Base-by-base conservation (phyloP, 169 alveolate genomes). In the Eimeria sp. region DNA sequence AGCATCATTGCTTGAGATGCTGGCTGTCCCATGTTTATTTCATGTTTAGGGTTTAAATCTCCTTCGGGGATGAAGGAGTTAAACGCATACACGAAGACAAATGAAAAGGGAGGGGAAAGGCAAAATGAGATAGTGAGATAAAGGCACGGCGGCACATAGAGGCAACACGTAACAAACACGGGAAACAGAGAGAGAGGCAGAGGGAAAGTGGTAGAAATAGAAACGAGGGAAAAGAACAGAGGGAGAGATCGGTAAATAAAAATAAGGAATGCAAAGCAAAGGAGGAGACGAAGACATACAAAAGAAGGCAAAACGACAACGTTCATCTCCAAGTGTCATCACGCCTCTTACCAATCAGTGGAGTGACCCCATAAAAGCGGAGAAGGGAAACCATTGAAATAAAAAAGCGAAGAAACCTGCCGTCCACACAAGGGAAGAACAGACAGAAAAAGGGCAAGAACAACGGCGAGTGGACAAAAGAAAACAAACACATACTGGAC, bases 371-470 rank as follows among this genome's bases (percentile, higher is more conserved):
- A 89, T 82, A 78, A 30, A 49, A 89, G 40, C 76, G 90, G 65
- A 95, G 93, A 7, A 95, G 94, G 34, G 78, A 72, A 6, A 92
- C 84, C 97, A 95, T 95, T 47, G 78, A 83, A 30, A 95, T 63
- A 61, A 95, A 54, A 54, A 95, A 95, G 58, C 95, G 94, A 40
- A 95, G 86, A 76, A 95, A 95, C 61, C 96, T 95, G 96, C 11
- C 25, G 13, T 10, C 10, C 14, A n/a, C 27, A 20, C 72, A 34
- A 91, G 11, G 0, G 22, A n/a, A 18, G 18, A 3, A 78, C 25
- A 13, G 63, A 78, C 25, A 13, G 72, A 80, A 9, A 9, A 22
- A 49, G 5, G 43, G 11, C 13, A 43, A 43, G 7, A 7, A n/a
- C 47, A 67, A n/a, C 76, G 43, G 10, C 0, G 76, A 16, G n/a